These are phyloP conservation scores for Pogostemon cablin DNA, from an alignment of 257 asterid genomes.

Conservation along the genomic window DNA sequence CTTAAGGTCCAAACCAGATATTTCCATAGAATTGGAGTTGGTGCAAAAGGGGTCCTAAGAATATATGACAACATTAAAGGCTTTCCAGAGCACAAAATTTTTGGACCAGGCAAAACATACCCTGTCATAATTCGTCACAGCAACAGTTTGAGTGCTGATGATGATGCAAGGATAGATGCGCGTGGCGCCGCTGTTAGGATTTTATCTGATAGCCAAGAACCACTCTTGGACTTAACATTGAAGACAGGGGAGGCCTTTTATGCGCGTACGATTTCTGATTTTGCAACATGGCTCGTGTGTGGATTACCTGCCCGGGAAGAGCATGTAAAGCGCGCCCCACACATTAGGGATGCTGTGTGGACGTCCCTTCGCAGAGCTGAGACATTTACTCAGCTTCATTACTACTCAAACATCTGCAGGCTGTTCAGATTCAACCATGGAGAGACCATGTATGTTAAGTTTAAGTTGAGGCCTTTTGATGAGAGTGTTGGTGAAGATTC, in stretches of 20 bases:
- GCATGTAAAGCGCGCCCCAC: constrained; percentile 71
- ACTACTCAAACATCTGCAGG: constrained; percentile 83
- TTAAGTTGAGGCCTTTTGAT: constrained; percentile 74
- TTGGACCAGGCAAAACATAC: constrained; percentile 53
- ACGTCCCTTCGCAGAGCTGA: constrained; percentile 66
- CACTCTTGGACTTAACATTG: constrained; percentile 71
- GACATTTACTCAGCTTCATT: constrained; percentile 61
- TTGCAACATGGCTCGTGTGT: constrained; percentile 83
- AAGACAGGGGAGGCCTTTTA: constrained; percentile 85
- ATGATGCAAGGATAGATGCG: constrained; percentile 80
- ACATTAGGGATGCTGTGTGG: constrained; percentile 85
- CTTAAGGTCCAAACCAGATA: constrained; percentile 72
- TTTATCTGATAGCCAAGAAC: constrained; percentile 38
- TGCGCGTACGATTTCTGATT: constrained; percentile 77
- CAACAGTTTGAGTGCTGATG: constrained; percentile 85
- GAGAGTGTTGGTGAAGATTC: constrained; percentile 55
- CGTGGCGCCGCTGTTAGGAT: constrained; percentile 80
- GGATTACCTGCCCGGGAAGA: constrained; percentile 81
- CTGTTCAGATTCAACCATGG: constrained; percentile 75
- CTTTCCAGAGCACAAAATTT: constrained; percentile 64
- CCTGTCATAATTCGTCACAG: constrained; percentile 75
- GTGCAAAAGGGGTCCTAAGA: constrained; percentile 63
- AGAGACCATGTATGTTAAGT: constrained; percentile 77
- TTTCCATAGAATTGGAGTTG: constrained; percentile 74
- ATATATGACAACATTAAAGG: constrained; percentile 60